Conservation (phyloP, 2,329 filamentous ascomycete species). For the Westerdykella sp. region DNA sequence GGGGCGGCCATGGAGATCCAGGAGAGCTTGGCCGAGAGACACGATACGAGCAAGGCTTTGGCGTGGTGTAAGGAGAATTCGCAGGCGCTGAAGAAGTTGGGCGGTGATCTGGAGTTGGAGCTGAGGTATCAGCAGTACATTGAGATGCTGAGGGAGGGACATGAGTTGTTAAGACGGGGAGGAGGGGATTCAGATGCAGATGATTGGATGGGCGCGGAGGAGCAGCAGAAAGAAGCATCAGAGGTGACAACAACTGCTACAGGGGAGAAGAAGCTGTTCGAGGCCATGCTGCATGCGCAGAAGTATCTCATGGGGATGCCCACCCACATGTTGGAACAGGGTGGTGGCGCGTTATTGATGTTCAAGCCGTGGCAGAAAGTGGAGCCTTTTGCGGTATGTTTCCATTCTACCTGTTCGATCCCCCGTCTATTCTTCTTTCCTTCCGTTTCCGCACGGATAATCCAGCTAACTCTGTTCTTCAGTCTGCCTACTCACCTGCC, state of each 20-base stretch:
- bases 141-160: slow-evolving; percentile 67
- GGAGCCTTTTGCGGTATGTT: slow-evolving; percentile 54
- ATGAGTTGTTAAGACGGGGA: slow-evolving; percentile 15
- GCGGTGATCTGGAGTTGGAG: slow-evolving; percentile 87
- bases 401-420: background rate
- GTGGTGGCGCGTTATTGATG: slow-evolving; percentile 75
- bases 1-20: slow-evolving; percentile 73
- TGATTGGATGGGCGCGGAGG: slow-evolving; percentile 13
- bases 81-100: slow-evolving; percentile 81
- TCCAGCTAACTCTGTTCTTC: slow-evolving; percentile 12
- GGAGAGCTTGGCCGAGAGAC: slow-evolving; percentile 57
- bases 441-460: slow-evolving; percentile 5
- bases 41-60: slow-evolving; percentile 71
- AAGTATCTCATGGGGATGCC: slow-evolving; percentile 71
- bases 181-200: slow-evolving; percentile 16
- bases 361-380: slow-evolving; percentile 57
- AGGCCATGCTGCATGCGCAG: slow-evolving; percentile 75
- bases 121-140: slow-evolving; percentile 92
- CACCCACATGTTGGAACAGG: slow-evolving; percentile 63
- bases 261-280: slow-evolving; percentile 54
- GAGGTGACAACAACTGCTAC: slow-evolving; percentile 1
- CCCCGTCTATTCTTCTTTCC: slow-evolving; percentile 16
- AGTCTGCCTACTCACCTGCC: slow-evolving; percentile 65
- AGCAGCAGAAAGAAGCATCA: slow-evolving; percentile 52
- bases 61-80: slow-evolving; percentile 93